Conservation (phyloP, 2,329 filamentous ascomycete genomes). For the Leptographium lundbergii region DNA sequence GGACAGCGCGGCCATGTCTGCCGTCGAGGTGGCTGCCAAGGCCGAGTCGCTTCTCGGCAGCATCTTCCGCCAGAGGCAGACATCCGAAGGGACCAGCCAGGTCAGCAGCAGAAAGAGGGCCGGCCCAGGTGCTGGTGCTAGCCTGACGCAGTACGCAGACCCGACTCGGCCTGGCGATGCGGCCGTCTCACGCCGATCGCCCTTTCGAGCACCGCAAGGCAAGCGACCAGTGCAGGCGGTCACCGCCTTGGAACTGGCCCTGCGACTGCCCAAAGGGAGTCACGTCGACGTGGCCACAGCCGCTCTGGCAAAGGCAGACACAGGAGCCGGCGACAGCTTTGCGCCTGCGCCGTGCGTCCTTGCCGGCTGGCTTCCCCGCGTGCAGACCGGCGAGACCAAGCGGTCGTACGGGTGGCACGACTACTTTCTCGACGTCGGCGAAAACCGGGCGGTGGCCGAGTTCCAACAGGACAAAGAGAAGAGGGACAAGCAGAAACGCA, state of each 20-base stretch:
- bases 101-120: not conserved
- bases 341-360: not conserved
- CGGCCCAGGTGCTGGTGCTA: not conserved
- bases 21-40: not conserved
- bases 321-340: not conserved
- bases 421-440: constrained; percentile 4
- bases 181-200: not conserved
- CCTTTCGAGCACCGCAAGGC: not conserved
- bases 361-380: not conserved
- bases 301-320: not conserved
- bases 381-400: not conserved
- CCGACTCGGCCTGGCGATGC: not conserved
- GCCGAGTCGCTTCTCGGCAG: constrained; percentile 1
- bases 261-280: constrained; percentile 2
- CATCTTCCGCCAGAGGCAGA: not conserved
- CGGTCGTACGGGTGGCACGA: not conserved
- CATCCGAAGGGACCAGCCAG: not conserved
- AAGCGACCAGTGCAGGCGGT: constrained; percentile 2
- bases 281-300: constrained; percentile 6
- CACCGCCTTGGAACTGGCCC: not conserved
- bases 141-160: not conserved
- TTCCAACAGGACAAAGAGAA: not conserved
- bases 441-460: not conserved
- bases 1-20: constrained; percentile 1
- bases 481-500: not conserved